phyloP scores from a whole-genome alignment of 345 rosid genomes.

The Orychophragmus violaceus region DNA sequence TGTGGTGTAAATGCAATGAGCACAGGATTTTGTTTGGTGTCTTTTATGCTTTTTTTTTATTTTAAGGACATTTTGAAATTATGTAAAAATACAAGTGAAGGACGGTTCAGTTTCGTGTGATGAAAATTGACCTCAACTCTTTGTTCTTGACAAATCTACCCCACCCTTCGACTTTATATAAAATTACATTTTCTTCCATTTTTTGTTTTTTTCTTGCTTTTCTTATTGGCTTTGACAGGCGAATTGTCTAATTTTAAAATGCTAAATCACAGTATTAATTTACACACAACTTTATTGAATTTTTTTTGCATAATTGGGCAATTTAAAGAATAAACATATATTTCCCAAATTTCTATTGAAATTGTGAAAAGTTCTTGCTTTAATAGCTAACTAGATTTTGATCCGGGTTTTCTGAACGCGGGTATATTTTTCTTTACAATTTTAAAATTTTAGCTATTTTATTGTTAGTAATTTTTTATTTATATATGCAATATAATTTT shows the following conservation, averaged over 20 bases:
- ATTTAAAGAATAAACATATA: neutral
- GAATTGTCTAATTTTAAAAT: too few relatives aligned
- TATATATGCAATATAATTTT: too few relatives aligned
- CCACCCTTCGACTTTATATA: neutral
- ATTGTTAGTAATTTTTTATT: too few relatives aligned
- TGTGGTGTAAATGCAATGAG: slow-evolving; percentile 30
- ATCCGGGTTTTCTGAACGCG: too few relatives aligned
- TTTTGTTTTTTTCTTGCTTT: too few relatives aligned
- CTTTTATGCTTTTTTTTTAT: neutral
- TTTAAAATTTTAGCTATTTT: too few relatives aligned
- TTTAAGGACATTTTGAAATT: neutral
- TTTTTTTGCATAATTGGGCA: neutral
- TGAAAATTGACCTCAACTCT: neutral
- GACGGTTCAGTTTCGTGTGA: slow-evolving; percentile 21
- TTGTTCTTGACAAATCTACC: neutral
- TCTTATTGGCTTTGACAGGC: too few relatives aligned
- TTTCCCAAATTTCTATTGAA: too few relatives aligned
- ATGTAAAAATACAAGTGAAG: slow-evolving; percentile 7
- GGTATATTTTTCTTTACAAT: too few relatives aligned
- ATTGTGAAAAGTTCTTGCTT: too few relatives aligned
- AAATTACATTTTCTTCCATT: neutral
- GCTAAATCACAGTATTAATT: neutral
- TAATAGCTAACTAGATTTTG: too few relatives aligned
- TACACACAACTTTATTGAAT: neutral
- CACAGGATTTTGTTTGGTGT: slow-evolving; percentile 34